Conservation (phyloP, 345 rosid species). For the Turritis glabra region DNA sequence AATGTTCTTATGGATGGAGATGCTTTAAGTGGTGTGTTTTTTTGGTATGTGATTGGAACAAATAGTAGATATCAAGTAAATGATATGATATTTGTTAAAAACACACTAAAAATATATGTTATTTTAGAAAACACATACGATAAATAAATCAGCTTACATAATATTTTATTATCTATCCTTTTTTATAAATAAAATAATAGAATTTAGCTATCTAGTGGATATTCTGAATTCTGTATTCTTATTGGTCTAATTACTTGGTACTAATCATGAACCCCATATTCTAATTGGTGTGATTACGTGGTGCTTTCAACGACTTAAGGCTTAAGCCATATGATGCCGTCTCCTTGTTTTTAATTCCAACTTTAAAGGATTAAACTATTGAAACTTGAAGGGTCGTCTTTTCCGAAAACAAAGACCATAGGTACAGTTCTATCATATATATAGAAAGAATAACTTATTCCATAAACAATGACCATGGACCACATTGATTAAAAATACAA, state of each 20-base stretch:
- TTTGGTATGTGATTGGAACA: too few relatives aligned
- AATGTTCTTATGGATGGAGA: too few relatives aligned
- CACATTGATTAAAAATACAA: too few relatives aligned
- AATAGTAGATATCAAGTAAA: too few relatives aligned
- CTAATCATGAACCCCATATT: not conserved
- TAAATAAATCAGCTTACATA: too few relatives aligned
- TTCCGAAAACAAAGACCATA: not conserved
- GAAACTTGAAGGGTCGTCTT: not conserved
- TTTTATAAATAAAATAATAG: too few relatives aligned
- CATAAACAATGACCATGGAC: not conserved
- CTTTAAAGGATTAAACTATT: not conserved
- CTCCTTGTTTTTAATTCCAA: not conserved
- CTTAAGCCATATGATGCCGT: not conserved
- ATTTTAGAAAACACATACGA: too few relatives aligned
- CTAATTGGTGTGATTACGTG: constrained; percentile 6
- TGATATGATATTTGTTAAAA: too few relatives aligned
- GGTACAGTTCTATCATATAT: not conserved
- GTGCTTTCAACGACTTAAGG: not conserved
- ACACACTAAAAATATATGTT: too few relatives aligned
- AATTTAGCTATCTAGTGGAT: not conserved
- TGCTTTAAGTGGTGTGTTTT: too few relatives aligned
- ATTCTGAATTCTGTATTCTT: not conserved
- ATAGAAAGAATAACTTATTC: not conserved
- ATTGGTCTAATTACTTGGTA: not conserved
- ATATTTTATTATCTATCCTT: too few relatives aligned